Base-by-base conservation (phyloP, 2,329 filamentous ascomycete species). In the Trematosphaeria pertusa region DNA sequence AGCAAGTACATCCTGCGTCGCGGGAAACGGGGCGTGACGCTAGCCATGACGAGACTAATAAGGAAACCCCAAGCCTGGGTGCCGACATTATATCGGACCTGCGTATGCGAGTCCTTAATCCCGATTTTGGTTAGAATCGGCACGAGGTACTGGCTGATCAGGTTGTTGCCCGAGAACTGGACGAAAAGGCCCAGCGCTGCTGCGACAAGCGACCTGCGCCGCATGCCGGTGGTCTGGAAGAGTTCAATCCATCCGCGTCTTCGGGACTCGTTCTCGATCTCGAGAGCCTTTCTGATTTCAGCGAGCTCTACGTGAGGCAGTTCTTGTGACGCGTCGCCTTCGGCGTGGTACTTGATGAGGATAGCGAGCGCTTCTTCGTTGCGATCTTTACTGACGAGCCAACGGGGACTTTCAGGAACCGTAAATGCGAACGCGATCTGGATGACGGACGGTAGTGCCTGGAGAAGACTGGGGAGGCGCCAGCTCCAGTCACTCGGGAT, bases 401-500 rank as follows among this genome's bases (percentile, higher is more conserved):
- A 89, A 42, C 86, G 78, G 0, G 86, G 86, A 1, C 81, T 85
- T 68, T 89, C 86, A 3, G 86, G 86, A 3, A 87, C 64, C 1
- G 71, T 59, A 28, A 82, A 87, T 61, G 89, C 84, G 56, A 85
- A 85, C 3, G 69, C 43, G 21, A 88, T 74, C 71, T 88, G 85
- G 44, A 87, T 74, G 3, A 85, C 50, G 0, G 85, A 85, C 0
- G 85, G 84, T 0, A 83, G 64, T 22, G 81, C 78, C 71, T 88
- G 86, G 10, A 88, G 73, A n/a, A 87, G 74, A 7, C 82, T 83
- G 39, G 87, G 84, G 28, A 81, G 82, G 38, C 85, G 77, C 86
- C 86, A 89, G 2, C 82, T 83, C 85, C 85, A 88, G 59, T 87
- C 75, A 52, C 69, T 80, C 7, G 72, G 62, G 48, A 87, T 81